Conservation (phyloP, 2,329 filamentous ascomycete species). For the Diplodia corticola region DNA sequence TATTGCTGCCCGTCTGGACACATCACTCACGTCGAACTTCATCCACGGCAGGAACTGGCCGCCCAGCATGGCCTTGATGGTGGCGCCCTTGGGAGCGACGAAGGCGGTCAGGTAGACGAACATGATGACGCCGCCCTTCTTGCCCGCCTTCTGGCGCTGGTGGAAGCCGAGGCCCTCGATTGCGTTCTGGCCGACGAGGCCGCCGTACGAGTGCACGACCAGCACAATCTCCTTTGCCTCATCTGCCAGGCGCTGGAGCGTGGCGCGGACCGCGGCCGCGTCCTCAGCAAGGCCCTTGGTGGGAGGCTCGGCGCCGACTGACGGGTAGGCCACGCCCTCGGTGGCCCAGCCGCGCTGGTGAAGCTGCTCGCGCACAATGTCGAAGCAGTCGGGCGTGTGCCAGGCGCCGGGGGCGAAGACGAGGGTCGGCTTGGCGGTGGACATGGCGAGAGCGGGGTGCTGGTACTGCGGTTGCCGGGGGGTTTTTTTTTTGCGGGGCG, state of each 20-base stretch:
- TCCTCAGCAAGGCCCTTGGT: slow-evolving; percentile 37
- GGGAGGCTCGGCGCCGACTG: slow-evolving; percentile 31
- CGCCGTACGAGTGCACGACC: slow-evolving; percentile 43
- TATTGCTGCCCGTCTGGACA: too few species aligned
- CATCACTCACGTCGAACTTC: slow-evolving; percentile 30
- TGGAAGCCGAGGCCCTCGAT: slow-evolving; percentile 38
- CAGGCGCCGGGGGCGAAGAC: slow-evolving; percentile 42
- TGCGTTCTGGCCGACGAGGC: slow-evolving; percentile 21
- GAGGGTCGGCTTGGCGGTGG: slow-evolving; percentile 33
- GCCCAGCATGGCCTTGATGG: slow-evolving; percentile 34
- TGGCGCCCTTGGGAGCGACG: slow-evolving; percentile 37
- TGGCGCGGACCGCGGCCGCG: slow-evolving; percentile 35
- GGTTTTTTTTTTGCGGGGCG: too few species aligned
- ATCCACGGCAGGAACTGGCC: slow-evolving; percentile 33
- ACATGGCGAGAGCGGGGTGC: too few species aligned
- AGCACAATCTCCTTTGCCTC: slow-evolving; percentile 38
- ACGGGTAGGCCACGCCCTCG: slow-evolving; percentile 33
- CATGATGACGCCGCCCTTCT: slow-evolving; percentile 42
- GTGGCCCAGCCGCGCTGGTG: slow-evolving; percentile 35
- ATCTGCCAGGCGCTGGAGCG: slow-evolving; percentile 38
- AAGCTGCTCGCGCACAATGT: slow-evolving; percentile 31
- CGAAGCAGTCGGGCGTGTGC: slow-evolving; percentile 38
- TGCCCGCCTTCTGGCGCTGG: slow-evolving; percentile 36
- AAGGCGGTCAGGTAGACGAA: slow-evolving; percentile 42
- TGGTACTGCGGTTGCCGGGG: too few species aligned